Evolutionary conservation across 2,329 filamentous ascomycete species (phyloP), one percentile per base, ranked within the genome.

Genomic region (Dryadomyces sulphureus): DNA sequence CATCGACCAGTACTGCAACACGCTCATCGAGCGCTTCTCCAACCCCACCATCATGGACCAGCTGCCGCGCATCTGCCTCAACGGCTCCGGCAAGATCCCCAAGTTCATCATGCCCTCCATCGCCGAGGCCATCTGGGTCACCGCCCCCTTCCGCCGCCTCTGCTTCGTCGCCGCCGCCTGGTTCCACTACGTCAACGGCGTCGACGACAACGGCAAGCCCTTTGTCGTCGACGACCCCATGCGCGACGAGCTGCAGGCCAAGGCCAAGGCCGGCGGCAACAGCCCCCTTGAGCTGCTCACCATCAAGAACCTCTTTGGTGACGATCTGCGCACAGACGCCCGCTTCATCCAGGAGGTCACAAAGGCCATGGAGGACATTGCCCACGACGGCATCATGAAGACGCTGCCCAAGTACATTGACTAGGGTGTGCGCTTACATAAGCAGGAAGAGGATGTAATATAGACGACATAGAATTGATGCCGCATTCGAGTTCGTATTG

Each of bases 11-110:
- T 73, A 73, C 59, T 71, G 68, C 62, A 59, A 64, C 49, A 73
- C 69, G 0, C 65, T 73, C 39, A 65, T 73, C 49, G 68, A 70
- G 57, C 70, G 70, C 34, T 73, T 73, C 62, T 66, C 67, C 55
- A 73, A 73, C 66, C 69, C 70, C 0, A 72, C 69, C 45, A 72
- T 73, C 54, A 71, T 66, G 68, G 70, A 73, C 49, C 69, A 72
- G 59, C 61, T 73, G 46, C 65, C 68, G 35, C 70, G 70, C 34
- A 60, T 73, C 49, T 67, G 66, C 49, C 64, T 73, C 20, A 67
- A 67, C 55, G 69, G 64, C 20, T 72, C 69, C 6, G 70, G 70
- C 60, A 73, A 73, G 65, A 65, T 73, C 35, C 70, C 70, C 0
- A 68, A 68, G 59, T 68, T 68, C 60, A 65, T 68, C 62, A 68